phyloP scores from a whole-genome alignment of 495 filamentous ascomycete genomes.

The Penicillium cataractarum region DNA sequence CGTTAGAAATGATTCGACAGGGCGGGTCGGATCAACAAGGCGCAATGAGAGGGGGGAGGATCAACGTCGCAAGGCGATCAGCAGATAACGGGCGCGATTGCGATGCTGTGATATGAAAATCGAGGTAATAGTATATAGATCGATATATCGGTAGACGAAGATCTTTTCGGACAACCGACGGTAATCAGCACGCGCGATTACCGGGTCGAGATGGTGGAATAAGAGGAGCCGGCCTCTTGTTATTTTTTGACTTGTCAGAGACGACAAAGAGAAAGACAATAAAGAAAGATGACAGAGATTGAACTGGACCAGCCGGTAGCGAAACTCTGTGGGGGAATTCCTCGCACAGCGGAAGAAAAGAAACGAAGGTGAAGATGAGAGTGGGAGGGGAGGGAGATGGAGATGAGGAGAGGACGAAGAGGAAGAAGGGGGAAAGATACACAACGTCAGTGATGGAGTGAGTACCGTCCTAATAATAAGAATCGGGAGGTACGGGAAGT shows the following conservation, averaged over 20 bases:
- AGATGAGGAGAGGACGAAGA: constrained; percentile 20
- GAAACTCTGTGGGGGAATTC: constrained; percentile 39
- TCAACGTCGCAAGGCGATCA: constrained; percentile 8
- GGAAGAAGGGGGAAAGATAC: constrained; percentile 26
- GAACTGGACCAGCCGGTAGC: constrained; percentile 50
- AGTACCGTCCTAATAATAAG: constrained; percentile 26
- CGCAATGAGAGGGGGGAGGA: not conserved
- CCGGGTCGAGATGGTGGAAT: constrained; percentile 24
- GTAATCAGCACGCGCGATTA: constrained; percentile 23
- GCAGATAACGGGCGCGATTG: not conserved
- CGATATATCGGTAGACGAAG: not conserved
- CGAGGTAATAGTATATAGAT: constrained; percentile 9
- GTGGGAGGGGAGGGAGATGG: constrained; percentile 9
- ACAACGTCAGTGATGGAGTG: constrained; percentile 21
- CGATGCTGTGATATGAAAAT: not conserved
- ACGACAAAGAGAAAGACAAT: constrained; percentile 32
- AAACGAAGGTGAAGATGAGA: constrained; percentile 38
- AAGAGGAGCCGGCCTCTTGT: constrained; percentile 46
- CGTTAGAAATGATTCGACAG: constrained; percentile 8
- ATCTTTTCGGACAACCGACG: constrained; percentile 4
- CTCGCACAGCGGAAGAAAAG: constrained; percentile 47
- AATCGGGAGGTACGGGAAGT: constrained; percentile 11
- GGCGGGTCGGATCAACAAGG: constrained; percentile 10
- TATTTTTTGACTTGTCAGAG: constrained; percentile 2
- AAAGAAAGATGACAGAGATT: constrained; percentile 41